Conservation (phyloP, 1,284 basidiomycete genomes). For the Peniophora sp. region DNA sequence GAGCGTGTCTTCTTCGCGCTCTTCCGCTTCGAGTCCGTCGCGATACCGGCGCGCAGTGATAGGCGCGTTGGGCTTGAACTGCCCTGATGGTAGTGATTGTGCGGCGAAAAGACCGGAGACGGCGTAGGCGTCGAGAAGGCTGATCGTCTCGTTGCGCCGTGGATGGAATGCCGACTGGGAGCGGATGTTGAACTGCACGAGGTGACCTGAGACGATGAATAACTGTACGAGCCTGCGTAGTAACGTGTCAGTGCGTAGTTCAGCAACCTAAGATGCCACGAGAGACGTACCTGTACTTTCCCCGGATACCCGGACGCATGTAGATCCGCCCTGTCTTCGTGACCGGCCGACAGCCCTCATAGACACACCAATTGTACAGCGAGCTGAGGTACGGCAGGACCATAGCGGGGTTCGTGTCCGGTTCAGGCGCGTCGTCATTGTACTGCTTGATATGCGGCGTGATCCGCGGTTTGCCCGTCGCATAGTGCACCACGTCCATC, state of each 20-base stretch:
- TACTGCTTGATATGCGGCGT: slow-evolving; percentile 44
- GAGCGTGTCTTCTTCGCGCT: slow-evolving; percentile 67
- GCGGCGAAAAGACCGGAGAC: slow-evolving; percentile 72
- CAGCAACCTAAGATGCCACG: not conserved
- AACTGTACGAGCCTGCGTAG: slow-evolving; percentile 55
- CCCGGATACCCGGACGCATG: slow-evolving; percentile 55
- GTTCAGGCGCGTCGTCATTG: slow-evolving; percentile 36
- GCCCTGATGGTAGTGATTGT: slow-evolving; percentile 49
- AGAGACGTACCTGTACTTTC: slow-evolving; percentile 60
- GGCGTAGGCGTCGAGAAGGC: slow-evolving; percentile 68
- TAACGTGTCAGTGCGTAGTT: slow-evolving; percentile 4
- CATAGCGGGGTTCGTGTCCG: slow-evolving; percentile 40
- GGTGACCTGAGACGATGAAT: slow-evolving; percentile 56
- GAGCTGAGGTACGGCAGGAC: slow-evolving; percentile 49
- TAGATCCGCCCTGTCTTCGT: slow-evolving; percentile 65
- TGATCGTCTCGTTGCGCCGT: slow-evolving; percentile 40
- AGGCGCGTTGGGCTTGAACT: slow-evolving; percentile 47
- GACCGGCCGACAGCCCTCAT: slow-evolving; percentile 69
- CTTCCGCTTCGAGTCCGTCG: slow-evolving; percentile 73
- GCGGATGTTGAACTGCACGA: slow-evolving; percentile 55
- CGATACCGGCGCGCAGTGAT: slow-evolving; percentile 60
- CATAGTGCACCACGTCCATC: slow-evolving; percentile 64
- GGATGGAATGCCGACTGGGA: slow-evolving; percentile 43
- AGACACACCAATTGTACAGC: slow-evolving; percentile 75
- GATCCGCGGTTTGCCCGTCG: slow-evolving; percentile 40